phyloP scores from a whole-genome alignment of 257 asterid genomes.

The Nicotiana tabacum region DNA sequence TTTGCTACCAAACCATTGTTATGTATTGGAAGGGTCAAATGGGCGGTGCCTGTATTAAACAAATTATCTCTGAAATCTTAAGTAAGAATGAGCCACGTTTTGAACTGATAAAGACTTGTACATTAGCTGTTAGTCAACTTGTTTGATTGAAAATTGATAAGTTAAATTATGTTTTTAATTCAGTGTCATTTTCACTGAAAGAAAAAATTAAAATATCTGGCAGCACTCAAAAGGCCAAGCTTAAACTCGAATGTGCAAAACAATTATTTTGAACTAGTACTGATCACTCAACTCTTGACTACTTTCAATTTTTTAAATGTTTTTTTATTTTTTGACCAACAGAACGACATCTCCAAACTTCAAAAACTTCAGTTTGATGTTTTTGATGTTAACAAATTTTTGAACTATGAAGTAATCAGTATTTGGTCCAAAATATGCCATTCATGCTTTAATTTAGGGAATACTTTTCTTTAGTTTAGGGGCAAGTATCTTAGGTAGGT shows the following conservation, averaged over 20 bases:
- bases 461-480: no score
- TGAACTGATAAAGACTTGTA: not conserved
- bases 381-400: no score
- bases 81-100: not conserved
- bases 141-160: not conserved
- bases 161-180: not conserved
- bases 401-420: no score
- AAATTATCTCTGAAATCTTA: not conserved
- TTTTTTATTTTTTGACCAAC: no score
- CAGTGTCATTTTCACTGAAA: not conserved
- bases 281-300: no score
- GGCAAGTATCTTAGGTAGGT: no score
- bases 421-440: no score
- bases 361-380: no score
- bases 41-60: not conserved
- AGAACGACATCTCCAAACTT: no score
- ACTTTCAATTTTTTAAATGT: no score
- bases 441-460: no score
- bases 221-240: not conserved
- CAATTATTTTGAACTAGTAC: not conserved
- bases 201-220: not conserved
- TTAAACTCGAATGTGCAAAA: not conserved
- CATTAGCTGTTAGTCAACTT: not conserved
- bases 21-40: not conserved
- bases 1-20: not conserved